Percentiles rank a stretch among this genome's conserved stretches.
phyloP scores from a whole-genome alignment of 139 green algal genomes.

The Tetradesmus lagerheimii region DNA sequence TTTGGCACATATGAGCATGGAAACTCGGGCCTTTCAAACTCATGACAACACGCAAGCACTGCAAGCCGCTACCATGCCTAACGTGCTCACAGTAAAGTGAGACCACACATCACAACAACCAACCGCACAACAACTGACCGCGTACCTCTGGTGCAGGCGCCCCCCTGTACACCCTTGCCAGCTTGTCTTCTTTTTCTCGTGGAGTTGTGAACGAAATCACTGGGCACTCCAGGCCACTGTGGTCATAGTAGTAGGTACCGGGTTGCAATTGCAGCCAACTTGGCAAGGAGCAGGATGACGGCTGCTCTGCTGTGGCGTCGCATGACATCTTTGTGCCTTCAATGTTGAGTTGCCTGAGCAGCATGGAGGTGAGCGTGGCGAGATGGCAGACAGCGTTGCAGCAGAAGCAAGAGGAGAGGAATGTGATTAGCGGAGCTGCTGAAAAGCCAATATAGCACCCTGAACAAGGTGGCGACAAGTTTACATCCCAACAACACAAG shows the following conservation, averaged over 20 bases:
- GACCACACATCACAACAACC: not conserved
- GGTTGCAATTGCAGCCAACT: conserved; percentile 34
- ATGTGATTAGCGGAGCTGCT: too few relatives aligned
- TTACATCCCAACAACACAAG: too few relatives aligned
- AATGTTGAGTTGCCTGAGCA: not conserved
- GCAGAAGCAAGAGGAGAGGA: too few relatives aligned
- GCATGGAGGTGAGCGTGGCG: not conserved
- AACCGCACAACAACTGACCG: not conserved
- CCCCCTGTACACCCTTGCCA: not conserved
- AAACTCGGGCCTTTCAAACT: too few relatives aligned
- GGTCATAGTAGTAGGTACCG: not conserved
- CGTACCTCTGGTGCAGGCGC: conserved; percentile 16
- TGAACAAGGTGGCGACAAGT: too few relatives aligned
- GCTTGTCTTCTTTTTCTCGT: not conserved
- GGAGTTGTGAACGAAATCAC: conserved; percentile 4
- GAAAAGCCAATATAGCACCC: too few relatives aligned
- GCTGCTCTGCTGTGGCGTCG: not conserved
- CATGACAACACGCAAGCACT: too few relatives aligned
- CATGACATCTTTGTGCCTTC: not conserved
- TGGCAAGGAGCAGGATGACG: conserved; percentile 32
- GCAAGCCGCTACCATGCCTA: too few relatives aligned
- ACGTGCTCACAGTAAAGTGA: too few relatives aligned
- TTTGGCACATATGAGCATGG: too few relatives aligned
- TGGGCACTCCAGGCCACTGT: conserved; percentile 24
- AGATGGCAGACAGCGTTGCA: not conserved